Conservation (phyloP, 202 grass and related monocot species). For the Bolboschoenoplectus hybrid region DNA sequence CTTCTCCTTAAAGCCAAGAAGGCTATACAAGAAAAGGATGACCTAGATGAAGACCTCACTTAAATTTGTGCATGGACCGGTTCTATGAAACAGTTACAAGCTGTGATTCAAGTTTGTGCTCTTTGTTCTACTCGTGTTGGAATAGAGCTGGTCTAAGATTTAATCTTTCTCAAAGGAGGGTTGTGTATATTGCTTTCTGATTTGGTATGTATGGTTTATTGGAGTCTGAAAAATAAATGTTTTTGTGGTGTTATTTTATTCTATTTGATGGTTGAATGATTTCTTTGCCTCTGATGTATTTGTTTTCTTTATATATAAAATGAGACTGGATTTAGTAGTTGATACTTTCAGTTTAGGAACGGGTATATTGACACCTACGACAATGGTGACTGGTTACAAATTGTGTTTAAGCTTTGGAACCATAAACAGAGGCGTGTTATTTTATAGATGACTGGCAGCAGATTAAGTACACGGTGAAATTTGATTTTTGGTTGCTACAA, state of each 20-base stretch:
- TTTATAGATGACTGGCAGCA: too few species aligned
- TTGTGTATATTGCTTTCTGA: conserved; percentile 34
- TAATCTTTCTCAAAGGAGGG: not conserved
- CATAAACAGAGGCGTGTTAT: too few species aligned
- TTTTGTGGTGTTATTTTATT: conserved; percentile 33
- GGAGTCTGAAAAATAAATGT: conserved; percentile 19
- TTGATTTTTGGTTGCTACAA: too few species aligned
- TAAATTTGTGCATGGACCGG: conserved; percentile 32
- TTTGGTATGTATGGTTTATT: conserved; percentile 2
- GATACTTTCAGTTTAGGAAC: not conserved
- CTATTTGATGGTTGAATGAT: conserved; percentile 15
- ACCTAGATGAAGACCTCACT: conserved; percentile 55
- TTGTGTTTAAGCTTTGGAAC: not conserved
- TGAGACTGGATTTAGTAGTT: conserved; percentile 19
- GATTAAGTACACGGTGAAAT: too few species aligned
- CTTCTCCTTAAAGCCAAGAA: conserved; percentile 56
- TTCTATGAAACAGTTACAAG: not conserved
- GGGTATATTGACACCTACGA: not conserved
- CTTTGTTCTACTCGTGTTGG: conserved; percentile 1
- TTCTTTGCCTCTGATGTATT: not conserved
- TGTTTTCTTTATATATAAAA: not conserved
- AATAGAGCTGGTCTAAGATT: conserved; percentile 24
- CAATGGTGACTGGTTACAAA: not conserved
- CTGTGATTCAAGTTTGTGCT: not conserved
- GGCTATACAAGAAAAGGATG: conserved; percentile 50